Conservation (phyloP, 768 basidiomycete species). For the Paxillus ammoniavirescens region DNA sequence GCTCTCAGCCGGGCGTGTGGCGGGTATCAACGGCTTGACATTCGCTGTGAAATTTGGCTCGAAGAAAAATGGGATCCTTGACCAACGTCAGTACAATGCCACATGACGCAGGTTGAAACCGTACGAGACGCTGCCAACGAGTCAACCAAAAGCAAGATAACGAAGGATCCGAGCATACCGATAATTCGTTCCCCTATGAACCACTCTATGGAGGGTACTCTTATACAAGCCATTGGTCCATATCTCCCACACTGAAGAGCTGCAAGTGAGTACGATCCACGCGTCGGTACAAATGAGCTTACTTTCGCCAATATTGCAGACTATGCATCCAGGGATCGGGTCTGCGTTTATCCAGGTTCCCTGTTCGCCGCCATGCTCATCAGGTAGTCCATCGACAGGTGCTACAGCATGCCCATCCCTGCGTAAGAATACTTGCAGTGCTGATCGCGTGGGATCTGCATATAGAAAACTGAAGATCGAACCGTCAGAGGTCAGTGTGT, state of each 20-base stretch:
- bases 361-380: constrained; percentile 53
- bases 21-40: constrained; percentile 64
- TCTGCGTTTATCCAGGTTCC: constrained; percentile 83
- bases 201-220: constrained; percentile 87
- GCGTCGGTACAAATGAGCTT: constrained; percentile 24
- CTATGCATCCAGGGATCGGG: constrained; percentile 78
- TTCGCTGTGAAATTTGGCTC: constrained; percentile 83
- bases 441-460: constrained; percentile 75
- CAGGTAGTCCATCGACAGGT: constrained; percentile 38
- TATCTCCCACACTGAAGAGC: constrained; percentile 79
- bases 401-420: constrained; percentile 35
- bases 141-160: constrained; percentile 6
- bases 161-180: constrained; percentile 26
- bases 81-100: constrained; percentile 3
- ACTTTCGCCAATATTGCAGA: constrained; percentile 95
- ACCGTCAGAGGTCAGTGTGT: constrained; percentile 6
- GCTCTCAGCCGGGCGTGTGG: constrained; percentile 37
- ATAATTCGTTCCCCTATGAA: constrained; percentile 76
- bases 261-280: not conserved
- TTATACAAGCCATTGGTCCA: constrained; percentile 88
- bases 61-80: constrained; percentile 89
- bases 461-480: constrained; percentile 66
- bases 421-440: constrained; percentile 77
- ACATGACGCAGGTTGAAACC: constrained; percentile 22
- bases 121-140: constrained; percentile 62